Base-by-base conservation (phyloP, 2,329 filamentous ascomycete genomes). In the Venturia carpophila region DNA sequence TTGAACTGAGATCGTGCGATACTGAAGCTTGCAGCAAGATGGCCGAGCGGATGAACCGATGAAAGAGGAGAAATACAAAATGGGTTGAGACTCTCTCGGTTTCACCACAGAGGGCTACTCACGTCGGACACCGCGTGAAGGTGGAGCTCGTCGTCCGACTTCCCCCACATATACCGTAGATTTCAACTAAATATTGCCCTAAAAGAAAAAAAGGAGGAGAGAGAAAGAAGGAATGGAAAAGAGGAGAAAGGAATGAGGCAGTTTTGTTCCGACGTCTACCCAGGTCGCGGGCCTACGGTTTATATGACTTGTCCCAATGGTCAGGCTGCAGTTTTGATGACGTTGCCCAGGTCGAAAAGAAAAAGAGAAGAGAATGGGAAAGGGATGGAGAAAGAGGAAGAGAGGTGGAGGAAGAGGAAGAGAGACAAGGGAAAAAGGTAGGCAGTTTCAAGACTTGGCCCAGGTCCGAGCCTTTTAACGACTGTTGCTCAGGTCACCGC, bases 81-180 rank as follows among this genome's bases (percentile, higher is more conserved):
- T 49, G 45, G 30, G 4, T 49, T 49, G 45, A 49, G 45, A 49
- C 45, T 49, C 45, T 49, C 45, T 49, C n/a, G 45, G 45, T 49
- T 49, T 49, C 45, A 49, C 45, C 45, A 13, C 45, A 24, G 11
- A 49, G 45, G 45, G 45, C 45, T 49, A 49, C 45, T 49, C 45
- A 49, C 45, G n/a, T 49, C 45, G 45, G 45, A 49, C 45, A 49
- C 45, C 45, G n/a, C 45, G 45, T 49, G 45, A 24, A 49, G 47
- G 47, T 52, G 47, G 47, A 52, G 47, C 47, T 52, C 47, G 9
- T 52, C 47, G 47, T 52, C 47, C 47, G 47, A 52, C 47, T 15
- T 27, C 47, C 47, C 27, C 47, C 47, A 52, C 47, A 52, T 13
- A 15, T 27, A 27, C 21, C 47, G 13, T 52, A 27, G 15, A 52